phyloP scores from a whole-genome alignment of 1,284 basidiomycete species.

The Leccinum variabile region DNA sequence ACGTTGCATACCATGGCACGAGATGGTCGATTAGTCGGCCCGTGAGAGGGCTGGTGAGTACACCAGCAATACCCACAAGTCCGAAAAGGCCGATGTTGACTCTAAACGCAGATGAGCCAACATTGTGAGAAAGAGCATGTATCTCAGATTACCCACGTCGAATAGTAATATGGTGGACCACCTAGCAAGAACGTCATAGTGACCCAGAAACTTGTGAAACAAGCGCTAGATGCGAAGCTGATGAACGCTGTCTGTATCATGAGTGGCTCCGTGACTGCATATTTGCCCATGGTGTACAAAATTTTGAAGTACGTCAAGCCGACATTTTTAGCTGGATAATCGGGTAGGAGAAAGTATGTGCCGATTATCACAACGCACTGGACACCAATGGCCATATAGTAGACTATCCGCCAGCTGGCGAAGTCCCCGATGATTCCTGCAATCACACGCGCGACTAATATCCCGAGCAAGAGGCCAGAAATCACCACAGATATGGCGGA shows the following conservation, averaged over 20 bases:
- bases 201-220: slow-evolving; percentile 67
- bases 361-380: slow-evolving; percentile 52
- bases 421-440: slow-evolving; percentile 67
- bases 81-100: slow-evolving; percentile 72
- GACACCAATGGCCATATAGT: slow-evolving; percentile 63
- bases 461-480: slow-evolving; percentile 67
- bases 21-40: slow-evolving; percentile 63
- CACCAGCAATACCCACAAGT: slow-evolving; percentile 68
- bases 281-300: slow-evolving; percentile 67
- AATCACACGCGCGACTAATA: slow-evolving; percentile 68
- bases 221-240: slow-evolving; percentile 55
- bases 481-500: slow-evolving; percentile 66
- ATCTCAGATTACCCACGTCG: slow-evolving; percentile 46
- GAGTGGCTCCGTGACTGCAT: slow-evolving; percentile 65
- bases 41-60: slow-evolving; percentile 57
- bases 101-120: slow-evolving; percentile 34
- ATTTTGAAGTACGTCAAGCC: slow-evolving; percentile 61
- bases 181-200: slow-evolving; percentile 72
- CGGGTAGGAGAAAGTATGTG: slow-evolving; percentile 61
- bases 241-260: slow-evolving; percentile 63
- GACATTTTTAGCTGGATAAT: slow-evolving; percentile 66
- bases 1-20: slow-evolving; percentile 64
- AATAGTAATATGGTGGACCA: slow-evolving; percentile 63
- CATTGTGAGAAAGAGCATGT: background rate
- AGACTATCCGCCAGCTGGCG: slow-evolving; percentile 61